phyloP scores from a whole-genome alignment of 1,139 yeast species.

The Magnusiomyces sp. region DNA sequence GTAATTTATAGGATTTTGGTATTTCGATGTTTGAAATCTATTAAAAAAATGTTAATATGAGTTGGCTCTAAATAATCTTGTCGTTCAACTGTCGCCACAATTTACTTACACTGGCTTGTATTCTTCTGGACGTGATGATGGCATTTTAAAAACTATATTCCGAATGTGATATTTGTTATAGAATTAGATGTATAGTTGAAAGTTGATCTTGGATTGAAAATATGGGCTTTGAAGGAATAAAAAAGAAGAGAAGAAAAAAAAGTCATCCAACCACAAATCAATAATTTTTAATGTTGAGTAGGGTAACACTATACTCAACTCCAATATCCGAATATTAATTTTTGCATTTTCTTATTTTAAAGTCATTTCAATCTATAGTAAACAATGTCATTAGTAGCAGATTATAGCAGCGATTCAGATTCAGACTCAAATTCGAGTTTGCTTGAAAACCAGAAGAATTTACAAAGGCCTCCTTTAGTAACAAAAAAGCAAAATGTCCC shows the following conservation, averaged over 20 bases:
- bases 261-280: no score
- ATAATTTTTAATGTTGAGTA: neutral
- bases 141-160: slow-evolving; percentile 2
- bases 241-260: neutral
- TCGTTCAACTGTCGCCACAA: neutral
- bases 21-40: slow-evolving; percentile 35
- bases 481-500: neutral
- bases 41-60: neutral
- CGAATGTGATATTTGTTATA: neutral
- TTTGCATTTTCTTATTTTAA: neutral
- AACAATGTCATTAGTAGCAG: slow-evolving; percentile 19
- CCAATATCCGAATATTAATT: neutral
- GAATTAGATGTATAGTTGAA: neutral
- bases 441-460: slow-evolving; percentile 1
- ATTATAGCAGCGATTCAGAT: slow-evolving; percentile 18
- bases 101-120: slow-evolving; percentile 10
- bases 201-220: neutral
- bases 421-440: slow-evolving; percentile 2
- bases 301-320: slow-evolving; percentile 1
- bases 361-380: neutral
- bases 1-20: slow-evolving; percentile 69
- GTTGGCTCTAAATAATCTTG: neutral
- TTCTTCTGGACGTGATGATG: slow-evolving; percentile 2
- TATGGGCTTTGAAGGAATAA: neutral
- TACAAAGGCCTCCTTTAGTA: neutral